phyloP scores from a whole-genome alignment of 2,329 filamentous ascomycete species.

The Aspergillus tubingensis region DNA sequence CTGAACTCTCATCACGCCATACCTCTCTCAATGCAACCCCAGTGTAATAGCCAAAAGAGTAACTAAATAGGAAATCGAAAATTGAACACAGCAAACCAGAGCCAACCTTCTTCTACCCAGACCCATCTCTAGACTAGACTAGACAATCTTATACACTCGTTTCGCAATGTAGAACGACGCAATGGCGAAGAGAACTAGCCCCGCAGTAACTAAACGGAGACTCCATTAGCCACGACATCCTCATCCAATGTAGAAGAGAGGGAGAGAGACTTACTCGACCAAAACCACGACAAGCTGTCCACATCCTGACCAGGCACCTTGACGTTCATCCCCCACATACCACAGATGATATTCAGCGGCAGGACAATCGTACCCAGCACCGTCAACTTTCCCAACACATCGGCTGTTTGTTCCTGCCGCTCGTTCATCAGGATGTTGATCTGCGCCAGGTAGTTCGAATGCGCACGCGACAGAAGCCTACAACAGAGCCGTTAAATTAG shows the following conservation, averaged over 20 bases:
- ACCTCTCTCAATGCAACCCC: too few relatives aligned
- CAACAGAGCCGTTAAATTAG: conserved; percentile 17
- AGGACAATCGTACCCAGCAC: conserved; percentile 95
- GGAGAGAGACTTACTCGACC: conserved; percentile 48
- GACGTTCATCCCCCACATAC: conserved; percentile 98
- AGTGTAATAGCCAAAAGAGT: too few relatives aligned
- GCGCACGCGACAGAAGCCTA: conserved; percentile 84
- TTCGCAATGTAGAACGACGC: conserved; percentile 81
- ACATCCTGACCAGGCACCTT: conserved; percentile 89
- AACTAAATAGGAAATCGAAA: background rate
- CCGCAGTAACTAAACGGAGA: conserved; percentile 61
- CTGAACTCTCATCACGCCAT: too few relatives aligned
- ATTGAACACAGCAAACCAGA: background rate
- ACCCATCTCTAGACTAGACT: conserved; percentile 5
- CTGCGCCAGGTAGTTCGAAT: conserved; percentile 97
- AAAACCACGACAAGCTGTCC: conserved; percentile 77
- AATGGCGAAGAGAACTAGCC: conserved; percentile 75
- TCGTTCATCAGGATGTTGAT: conserved; percentile 99
- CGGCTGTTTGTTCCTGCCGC: conserved; percentile 90
- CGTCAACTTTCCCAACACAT: conserved; percentile 91
- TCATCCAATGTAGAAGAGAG: conserved; percentile 3
- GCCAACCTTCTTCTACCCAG: background rate
- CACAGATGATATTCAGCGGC: conserved; percentile 98
- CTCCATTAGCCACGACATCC: conserved; percentile 5
- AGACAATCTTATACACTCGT: conserved; percentile 79